Conservation (phyloP, 2,329 filamentous ascomycete genomes). For the Diaporthe australafricana region DNA sequence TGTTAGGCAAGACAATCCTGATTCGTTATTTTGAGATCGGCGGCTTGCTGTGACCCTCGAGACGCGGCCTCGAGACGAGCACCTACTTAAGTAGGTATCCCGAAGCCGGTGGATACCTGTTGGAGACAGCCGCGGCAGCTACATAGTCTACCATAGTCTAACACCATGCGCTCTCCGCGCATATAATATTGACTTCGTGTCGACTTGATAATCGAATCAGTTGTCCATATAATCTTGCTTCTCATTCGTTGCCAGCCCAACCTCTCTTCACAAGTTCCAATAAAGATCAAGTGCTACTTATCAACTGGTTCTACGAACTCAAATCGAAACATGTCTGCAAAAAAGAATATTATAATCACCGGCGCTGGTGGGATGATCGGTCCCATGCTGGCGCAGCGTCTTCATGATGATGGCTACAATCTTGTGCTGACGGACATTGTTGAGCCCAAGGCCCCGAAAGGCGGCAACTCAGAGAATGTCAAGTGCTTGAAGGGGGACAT, state of each 20-base stretch:
- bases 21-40: too few species aligned
- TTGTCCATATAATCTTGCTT: neutral
- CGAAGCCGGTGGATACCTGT: neutral
- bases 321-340: conserved; percentile 2
- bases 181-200: neutral
- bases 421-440: conserved; percentile 65
- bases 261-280: too few species aligned
- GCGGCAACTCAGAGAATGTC: conserved; percentile 61
- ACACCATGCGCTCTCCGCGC: neutral
- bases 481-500: conserved; percentile 63
- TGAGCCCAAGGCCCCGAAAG: conserved; percentile 61
- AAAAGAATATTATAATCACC: conserved; percentile 48
- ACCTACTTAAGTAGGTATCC: too few species aligned
- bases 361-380: conserved; percentile 50
- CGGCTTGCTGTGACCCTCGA: neutral
- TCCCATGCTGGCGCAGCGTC: conserved; percentile 51
- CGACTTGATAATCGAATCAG: neutral
- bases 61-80: conserved; percentile 25
- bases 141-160: too few species aligned
- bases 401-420: conserved; percentile 53
- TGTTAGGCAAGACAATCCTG: neutral
- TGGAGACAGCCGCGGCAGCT: neutral
- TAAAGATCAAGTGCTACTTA: neutral
- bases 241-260: too few species aligned
- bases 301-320: neutral